Evolutionary conservation across 192 early-diverging fungal species (phyloP), one percentile per base, ranked within the genome.

Genomic region (Podila epigama): DNA sequence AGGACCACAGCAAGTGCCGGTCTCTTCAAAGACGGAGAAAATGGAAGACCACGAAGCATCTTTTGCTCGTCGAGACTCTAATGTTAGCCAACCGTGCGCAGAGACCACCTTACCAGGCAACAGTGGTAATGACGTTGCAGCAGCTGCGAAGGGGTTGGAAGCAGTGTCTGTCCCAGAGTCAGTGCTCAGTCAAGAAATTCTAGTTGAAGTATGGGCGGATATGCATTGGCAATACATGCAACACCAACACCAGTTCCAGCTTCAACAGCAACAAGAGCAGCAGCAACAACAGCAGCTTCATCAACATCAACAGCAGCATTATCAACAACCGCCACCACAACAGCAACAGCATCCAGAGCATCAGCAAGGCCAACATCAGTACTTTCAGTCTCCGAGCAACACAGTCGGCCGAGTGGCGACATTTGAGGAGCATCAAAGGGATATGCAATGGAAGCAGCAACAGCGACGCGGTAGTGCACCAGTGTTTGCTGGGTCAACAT

Each of bases 201-300:
- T 75, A 20, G 51, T 58, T 27, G 64, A 66, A 16, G 65, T 75
- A 15, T 75, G 72, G 72, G 60, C 39, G 16, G 72, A 75, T 29
- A 68, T 75, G 59, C 33, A 67, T 29, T 60, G 60, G 4, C 53
- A 54, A 32, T 63, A 75, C 35, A 34, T 55, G 1, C 41, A 58
- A 7, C 72, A 56, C 5, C 41, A 57, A 5, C 60, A 54, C 3
- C 50, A 56, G 1, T 36, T 52, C 7, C 69, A 62, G 22, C 34
- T 34, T 9, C 68, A 61, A 16, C 69, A 73, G 7, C 70, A 48
- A 9, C 60, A 48, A 18, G 32, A 59, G 37, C 58, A 41, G 10
- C 57, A 59, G 11, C 58, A 59, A 10, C 22, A 0, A n/a, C 60
- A 31, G 1, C 60, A 48, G 6, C 18, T 29, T 50, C 42, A 48